Conservation (phyloP, 164 flowering plant species). For the Cinnamomum chago region DNA sequence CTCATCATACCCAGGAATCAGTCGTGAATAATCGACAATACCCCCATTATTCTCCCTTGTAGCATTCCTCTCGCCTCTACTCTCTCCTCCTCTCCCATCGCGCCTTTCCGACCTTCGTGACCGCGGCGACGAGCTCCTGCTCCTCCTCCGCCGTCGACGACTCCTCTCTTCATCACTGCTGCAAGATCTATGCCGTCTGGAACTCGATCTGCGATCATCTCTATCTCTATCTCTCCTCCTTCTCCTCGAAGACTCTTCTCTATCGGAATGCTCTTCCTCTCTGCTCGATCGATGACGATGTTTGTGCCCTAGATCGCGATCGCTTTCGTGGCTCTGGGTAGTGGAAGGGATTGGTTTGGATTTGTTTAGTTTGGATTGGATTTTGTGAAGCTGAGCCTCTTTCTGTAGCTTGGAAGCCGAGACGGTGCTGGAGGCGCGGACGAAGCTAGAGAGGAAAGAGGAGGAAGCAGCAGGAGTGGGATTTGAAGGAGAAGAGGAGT, state of each 20-base stretch:
- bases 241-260: conserved; percentile 8
- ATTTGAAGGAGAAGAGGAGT: conserved; percentile 28
- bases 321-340: too few species aligned
- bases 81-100: conserved; percentile 15
- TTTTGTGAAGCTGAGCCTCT: conserved; percentile 46
- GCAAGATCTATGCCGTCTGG: conserved; percentile 12
- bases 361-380: conserved; percentile 72
- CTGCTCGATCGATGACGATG: conserved; percentile 2
- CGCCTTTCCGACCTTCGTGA: conserved; percentile 26
- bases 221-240: conserved; percentile 10
- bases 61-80: conserved; percentile 9
- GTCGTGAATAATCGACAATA: conserved; percentile 44
- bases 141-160: conserved; percentile 13
- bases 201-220: conserved; percentile 18
- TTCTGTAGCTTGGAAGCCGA: conserved; percentile 40
- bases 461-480: conserved; percentile 30
- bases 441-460: conserved; percentile 69
- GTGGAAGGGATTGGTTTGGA: not conserved
- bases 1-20: conserved; percentile 65
- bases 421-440: conserved; percentile 61
- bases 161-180: conserved; percentile 19
- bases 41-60: conserved; percentile 19
- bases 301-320: not conserved
- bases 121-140: conserved; percentile 30
- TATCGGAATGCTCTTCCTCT: not conserved